Conservation (phyloP, 495 filamentous ascomycete genomes). For the Xylaria intraflava region DNA sequence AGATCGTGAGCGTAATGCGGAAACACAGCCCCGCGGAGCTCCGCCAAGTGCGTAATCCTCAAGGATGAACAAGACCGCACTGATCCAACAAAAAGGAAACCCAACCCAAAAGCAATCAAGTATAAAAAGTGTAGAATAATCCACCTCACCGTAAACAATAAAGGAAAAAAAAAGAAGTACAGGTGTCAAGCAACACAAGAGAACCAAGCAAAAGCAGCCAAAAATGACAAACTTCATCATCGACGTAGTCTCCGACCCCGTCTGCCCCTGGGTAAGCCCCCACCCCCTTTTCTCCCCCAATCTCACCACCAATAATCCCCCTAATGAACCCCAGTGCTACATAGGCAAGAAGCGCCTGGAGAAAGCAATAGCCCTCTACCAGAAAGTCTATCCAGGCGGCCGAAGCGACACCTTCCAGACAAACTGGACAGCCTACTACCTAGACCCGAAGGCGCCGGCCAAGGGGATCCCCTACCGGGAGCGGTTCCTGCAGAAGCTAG, state of each 20-base stretch:
- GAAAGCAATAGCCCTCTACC: conserved; percentile 60
- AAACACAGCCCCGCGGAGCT: conserved; percentile 1
- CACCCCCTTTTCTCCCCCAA: not conserved
- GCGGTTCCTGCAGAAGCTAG: not conserved
- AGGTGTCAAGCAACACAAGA: no score
- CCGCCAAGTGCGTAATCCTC: not conserved
- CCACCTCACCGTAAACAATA: not conserved
- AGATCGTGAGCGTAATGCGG: not conserved
- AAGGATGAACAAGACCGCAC: not conserved
- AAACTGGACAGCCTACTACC: conserved; percentile 72
- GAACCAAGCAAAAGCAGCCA: not conserved
- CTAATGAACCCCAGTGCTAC: conserved; percentile 52
- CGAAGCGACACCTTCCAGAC: conserved; percentile 61
- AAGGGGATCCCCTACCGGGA: not conserved
- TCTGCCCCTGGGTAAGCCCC: conserved; percentile 61
- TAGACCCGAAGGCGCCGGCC: conserved; percentile 32
- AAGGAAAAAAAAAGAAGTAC: not conserved
- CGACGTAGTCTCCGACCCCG: conserved; percentile 66
- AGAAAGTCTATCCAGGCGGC: conserved; percentile 47
- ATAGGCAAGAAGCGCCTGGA: conserved; percentile 72
- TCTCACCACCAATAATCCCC: not conserved
- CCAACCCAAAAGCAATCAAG: no score
- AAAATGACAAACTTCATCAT: conserved; percentile 75
- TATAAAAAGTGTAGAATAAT: no score
- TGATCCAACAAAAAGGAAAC: no score